Evolutionary conservation across 2,329 filamentous ascomycete genomes (phyloP).

Genomic region (Xylariaceae sp.): DNA sequence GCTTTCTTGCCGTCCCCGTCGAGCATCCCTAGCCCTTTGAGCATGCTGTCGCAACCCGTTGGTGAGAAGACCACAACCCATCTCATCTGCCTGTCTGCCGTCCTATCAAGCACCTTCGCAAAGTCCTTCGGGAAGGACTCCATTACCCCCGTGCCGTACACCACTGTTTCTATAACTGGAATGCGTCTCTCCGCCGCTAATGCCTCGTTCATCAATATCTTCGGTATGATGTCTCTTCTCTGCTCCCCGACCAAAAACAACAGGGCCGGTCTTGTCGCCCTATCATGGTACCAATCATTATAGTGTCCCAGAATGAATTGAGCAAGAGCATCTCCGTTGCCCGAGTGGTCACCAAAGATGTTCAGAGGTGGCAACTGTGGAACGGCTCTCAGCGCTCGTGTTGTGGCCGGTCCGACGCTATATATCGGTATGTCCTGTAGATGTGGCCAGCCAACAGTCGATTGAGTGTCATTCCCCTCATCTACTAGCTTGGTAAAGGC

Average conservation of each 20-base stretch:
- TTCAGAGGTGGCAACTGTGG: conserved; percentile 48
- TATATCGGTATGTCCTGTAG: conserved; percentile 62
- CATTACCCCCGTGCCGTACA: conserved; percentile 86
- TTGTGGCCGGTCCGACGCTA: conserved; percentile 77
- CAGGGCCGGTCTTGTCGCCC: conserved; percentile 54
- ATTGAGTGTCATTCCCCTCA: conserved; percentile 7
- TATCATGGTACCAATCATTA: conserved; percentile 44
- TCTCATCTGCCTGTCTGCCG: conserved; percentile 39
- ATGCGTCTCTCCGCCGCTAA: conserved; percentile 53
- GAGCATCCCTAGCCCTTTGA: conserved; percentile 50
- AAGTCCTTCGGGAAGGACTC: conserved; percentile 71
- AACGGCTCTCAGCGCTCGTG: conserved; percentile 63
- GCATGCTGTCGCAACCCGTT: conserved; percentile 59
- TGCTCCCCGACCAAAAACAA: conserved; percentile 90
- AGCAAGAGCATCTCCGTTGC: conserved; percentile 78
- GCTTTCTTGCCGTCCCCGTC: conserved; percentile 43
- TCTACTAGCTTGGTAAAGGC: conserved; percentile 65
- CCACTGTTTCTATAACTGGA: conserved; percentile 70
- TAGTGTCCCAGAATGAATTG: conserved; percentile 78
- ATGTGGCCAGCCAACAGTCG: conserved; percentile 46
- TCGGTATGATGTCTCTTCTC: conserved; percentile 84
- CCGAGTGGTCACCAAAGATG: conserved; percentile 75
- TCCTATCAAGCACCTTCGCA: conserved; percentile 43
- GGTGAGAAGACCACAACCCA: conserved; percentile 78
- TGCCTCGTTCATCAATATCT: conserved; percentile 59